These are phyloP conservation scores for Histomonas meleagridis DNA, from an alignment of 208 protist genomes.

Conservation along the genomic window DNA sequence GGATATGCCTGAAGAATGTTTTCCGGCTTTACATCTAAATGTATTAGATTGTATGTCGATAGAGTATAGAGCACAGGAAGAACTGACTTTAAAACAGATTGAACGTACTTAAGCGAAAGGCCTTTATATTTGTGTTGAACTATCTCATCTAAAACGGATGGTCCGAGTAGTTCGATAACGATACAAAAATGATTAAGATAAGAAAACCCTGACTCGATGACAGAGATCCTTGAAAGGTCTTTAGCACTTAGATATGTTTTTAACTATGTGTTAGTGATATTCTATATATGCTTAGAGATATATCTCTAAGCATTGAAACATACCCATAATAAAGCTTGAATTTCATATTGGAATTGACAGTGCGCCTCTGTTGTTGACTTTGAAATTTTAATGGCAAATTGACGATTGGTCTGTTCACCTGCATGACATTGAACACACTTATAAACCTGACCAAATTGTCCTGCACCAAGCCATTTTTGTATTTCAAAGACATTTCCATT, in stretches of 20 bases:
- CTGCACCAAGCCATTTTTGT: neutral
- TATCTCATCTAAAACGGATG: neutral
- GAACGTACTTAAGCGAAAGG: neutral
- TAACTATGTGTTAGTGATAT: neutral
- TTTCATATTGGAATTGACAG: neutral
- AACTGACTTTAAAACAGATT: neutral
- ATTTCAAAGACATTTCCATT: too few relatives aligned
- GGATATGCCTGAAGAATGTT: neutral
- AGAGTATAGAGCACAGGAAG: neutral
- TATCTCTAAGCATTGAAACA: too few relatives aligned
- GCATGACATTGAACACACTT: neutral
- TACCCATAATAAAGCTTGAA: conserved; percentile 16
- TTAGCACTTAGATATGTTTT: neutral
- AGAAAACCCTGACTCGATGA: neutral
- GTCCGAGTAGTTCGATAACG: neutral
- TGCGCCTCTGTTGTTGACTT: neutral
- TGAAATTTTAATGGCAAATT: conserved; percentile 16
- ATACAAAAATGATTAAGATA: neutral
- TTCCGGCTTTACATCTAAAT: neutral
- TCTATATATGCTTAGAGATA: too few relatives aligned
- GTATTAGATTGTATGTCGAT: neutral
- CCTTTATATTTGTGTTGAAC: neutral
- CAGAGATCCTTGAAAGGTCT: neutral
- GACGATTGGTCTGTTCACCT: neutral
- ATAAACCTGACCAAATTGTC: neutral